These are phyloP conservation scores for Penicillium nordicum DNA, from an alignment of 2,329 filamentous ascomycete genomes.

Conservation along the genomic window DNA sequence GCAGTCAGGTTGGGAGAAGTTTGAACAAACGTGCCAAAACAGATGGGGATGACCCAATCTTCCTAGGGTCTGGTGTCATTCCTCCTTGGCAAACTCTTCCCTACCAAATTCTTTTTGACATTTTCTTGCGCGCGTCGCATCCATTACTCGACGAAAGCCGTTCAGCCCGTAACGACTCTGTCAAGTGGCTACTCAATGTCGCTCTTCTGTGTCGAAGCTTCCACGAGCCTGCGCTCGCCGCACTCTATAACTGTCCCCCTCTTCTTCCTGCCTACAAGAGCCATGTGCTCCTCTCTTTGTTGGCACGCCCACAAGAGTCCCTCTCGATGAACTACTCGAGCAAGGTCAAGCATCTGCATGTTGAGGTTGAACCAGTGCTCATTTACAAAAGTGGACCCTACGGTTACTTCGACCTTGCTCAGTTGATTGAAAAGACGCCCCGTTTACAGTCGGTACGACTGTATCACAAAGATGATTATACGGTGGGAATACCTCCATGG, in stretches of 20 bases:
- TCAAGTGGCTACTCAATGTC: constrained; percentile 61
- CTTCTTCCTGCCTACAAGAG: constrained; percentile 54
- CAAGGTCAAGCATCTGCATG: constrained; percentile 67
- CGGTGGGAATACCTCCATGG: constrained; percentile 33
- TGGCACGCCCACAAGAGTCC: constrained; percentile 52
- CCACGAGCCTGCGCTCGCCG: constrained; percentile 68
- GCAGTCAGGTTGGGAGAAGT: constrained; percentile 12
- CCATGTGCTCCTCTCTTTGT: constrained; percentile 49
- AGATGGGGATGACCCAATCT: constrained; percentile 13
- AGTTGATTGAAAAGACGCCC: constrained; percentile 62
- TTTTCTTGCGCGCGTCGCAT: constrained; percentile 65
- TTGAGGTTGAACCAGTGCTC: constrained; percentile 62
- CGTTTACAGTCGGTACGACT: constrained; percentile 68
- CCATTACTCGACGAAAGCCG: constrained; percentile 49
- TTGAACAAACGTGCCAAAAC: constrained; percentile 28
- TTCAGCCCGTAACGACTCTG: constrained; percentile 23
- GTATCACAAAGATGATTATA: constrained; percentile 62
- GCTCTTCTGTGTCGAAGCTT: constrained; percentile 64
- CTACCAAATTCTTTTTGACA: constrained; percentile 65
- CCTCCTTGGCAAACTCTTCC: constrained; percentile 61
- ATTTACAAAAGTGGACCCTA: constrained; percentile 52
- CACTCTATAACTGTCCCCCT: constrained; percentile 67
- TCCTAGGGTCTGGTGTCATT: constrained; percentile 38
- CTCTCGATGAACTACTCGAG: constrained; percentile 62
- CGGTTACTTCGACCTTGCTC: constrained; percentile 54